A percentile compares a stretch with the other conserved stretches of the same genome.
phyloP scores from a whole-genome alignment of 2,329 filamentous ascomycete species.

The Neonectria sp. region DNA sequence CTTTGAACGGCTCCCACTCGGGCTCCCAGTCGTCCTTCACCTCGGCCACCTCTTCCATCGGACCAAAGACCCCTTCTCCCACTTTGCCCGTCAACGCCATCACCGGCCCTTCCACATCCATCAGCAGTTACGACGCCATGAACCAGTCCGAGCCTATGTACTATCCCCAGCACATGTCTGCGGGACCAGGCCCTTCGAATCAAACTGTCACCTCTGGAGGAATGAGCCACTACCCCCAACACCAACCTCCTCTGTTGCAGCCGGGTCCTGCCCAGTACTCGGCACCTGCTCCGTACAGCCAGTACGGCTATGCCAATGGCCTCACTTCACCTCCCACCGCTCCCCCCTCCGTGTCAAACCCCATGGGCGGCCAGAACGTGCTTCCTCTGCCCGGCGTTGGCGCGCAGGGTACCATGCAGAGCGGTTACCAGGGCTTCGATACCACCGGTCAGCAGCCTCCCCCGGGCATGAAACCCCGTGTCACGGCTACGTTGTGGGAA shows the following conservation, averaged over 20 bases:
- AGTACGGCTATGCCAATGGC: conserved; percentile 83
- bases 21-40: conserved; percentile 70
- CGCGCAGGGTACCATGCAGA: conserved; percentile 65
- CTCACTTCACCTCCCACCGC: conserved; percentile 84
- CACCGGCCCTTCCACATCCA: conserved; percentile 50
- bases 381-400: conserved; percentile 77
- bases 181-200: conserved; percentile 80
- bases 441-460: conserved; percentile 94
- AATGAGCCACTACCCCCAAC: conserved; percentile 84
- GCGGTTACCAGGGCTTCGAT: conserved; percentile 77
- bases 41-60: conserved; percentile 70
- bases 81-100: conserved; percentile 69
- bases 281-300: conserved; percentile 70
- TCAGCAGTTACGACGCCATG: conserved; percentile 71
- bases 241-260: conserved; percentile 83
- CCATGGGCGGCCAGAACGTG: conserved; percentile 76
- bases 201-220: conserved; percentile 82
- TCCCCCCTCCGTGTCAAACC: conserved; percentile 77
- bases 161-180: conserved; percentile 85
- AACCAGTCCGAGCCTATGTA: conserved; percentile 87
- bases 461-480: conserved; percentile 94
- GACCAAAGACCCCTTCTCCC: conserved; percentile 84
- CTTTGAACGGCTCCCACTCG: conserved; percentile 65
- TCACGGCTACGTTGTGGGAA: conserved; percentile 98
- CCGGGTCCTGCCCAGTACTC: conserved; percentile 80